phyloP scores from a whole-genome alignment of 1,284 basidiomycete species.

The Cystobasidiaceae sp. region DNA sequence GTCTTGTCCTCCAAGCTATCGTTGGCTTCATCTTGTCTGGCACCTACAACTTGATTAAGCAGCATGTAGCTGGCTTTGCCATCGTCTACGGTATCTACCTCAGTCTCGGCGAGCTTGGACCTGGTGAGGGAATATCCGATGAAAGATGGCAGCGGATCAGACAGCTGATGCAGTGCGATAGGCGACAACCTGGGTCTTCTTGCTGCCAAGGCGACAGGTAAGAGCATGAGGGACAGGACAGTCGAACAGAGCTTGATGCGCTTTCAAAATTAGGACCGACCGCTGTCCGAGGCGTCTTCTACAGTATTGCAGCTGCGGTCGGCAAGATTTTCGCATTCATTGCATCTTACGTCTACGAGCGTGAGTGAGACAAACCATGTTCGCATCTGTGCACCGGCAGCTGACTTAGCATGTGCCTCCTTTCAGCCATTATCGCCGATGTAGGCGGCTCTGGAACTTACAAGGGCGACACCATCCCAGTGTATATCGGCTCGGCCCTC shows the following conservation, averaged over 20 bases:
- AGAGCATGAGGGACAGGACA: too few species aligned
- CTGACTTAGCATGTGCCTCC: not conserved
- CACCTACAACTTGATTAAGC: conserved; percentile 44
- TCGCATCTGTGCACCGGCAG: not conserved
- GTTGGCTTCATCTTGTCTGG: conserved; percentile 69
- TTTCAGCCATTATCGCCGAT: conserved; percentile 19
- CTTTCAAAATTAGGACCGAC: conserved; percentile 59
- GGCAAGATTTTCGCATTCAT: conserved; percentile 57
- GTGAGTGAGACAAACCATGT: not conserved
- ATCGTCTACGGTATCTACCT: conserved; percentile 83
- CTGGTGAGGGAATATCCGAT: too few species aligned
- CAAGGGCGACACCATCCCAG: conserved; percentile 45
- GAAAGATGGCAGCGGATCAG: too few species aligned
- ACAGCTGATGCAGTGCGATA: too few species aligned
- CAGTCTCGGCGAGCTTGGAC: conserved; percentile 54
- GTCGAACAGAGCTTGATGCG: not conserved
- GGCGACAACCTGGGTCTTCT: conserved; percentile 65
- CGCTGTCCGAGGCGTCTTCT: conserved; percentile 77
- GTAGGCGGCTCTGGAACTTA: conserved; percentile 41
- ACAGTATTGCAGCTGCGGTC: conserved; percentile 75
- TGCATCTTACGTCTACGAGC: conserved; percentile 25
- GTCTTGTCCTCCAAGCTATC: conserved; percentile 50
- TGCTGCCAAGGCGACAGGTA: conserved; percentile 20
- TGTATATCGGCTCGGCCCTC: conserved; percentile 54
- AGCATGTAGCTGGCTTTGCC: conserved; percentile 63